Conservation (phyloP, 257 asterid species). For the Striga asiatica region DNA sequence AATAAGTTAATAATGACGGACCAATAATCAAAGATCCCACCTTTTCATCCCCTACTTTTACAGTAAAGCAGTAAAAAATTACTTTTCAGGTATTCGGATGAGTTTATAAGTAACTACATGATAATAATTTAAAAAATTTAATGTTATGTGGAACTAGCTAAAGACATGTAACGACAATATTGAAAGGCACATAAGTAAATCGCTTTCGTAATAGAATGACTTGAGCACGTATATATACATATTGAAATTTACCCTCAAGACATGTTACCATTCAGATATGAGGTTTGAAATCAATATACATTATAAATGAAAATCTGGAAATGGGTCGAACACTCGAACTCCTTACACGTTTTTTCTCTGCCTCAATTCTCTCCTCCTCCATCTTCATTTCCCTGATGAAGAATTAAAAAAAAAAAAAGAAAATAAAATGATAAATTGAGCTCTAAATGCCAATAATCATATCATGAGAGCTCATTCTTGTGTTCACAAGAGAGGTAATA, state of each 20-base stretch:
- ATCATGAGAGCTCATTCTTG: not conserved
- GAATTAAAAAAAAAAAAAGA: conserved; percentile 13
- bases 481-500: not conserved
- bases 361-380: conserved; percentile 95
- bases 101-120: not conserved
- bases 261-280: not conserved
- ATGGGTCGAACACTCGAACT: not conserved
- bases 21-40: too few relatives aligned
- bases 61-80: not conserved
- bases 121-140: too few relatives aligned
- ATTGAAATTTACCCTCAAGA: too few relatives aligned
- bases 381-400: conserved; percentile 88
- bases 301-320: not conserved
- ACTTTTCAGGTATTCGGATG: not conserved
- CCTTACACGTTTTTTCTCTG: conserved; percentile 82
- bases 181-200: too few relatives aligned
- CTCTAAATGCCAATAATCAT: not conserved
- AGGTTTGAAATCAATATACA: not conserved
- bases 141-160: too few relatives aligned
- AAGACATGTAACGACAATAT: too few relatives aligned
- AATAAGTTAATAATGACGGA: too few relatives aligned
- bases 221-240: too few relatives aligned
- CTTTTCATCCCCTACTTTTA: too few relatives aligned
- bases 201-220: too few relatives aligned
- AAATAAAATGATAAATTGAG: not conserved